Percentiles rank a stretch among this genome's conserved stretches.
These are phyloP conservation scores for Calycina herbarum DNA, from an alignment of 2,329 filamentous ascomycete genomes.

Conservation along the genomic window DNA sequence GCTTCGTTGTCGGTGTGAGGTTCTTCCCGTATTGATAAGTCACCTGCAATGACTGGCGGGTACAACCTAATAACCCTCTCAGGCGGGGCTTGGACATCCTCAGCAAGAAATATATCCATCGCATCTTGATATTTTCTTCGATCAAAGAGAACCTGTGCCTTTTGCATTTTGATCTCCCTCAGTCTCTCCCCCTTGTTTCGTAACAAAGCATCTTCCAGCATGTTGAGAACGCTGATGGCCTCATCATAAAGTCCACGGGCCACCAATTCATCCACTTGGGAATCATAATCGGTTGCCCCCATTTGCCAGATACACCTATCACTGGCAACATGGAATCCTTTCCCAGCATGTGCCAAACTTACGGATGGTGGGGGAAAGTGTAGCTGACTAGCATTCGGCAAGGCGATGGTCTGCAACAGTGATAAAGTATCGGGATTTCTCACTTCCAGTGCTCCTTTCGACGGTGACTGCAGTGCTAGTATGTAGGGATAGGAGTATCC, in stretches of 20 bases:
- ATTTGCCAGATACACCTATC: conserved; percentile 95
- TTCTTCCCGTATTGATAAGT: conserved; percentile 64
- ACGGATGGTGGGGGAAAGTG: conserved; percentile 92
- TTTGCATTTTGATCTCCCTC: conserved; percentile 85
- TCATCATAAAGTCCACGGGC: conserved; percentile 77
- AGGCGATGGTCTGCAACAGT: conserved; percentile 79
- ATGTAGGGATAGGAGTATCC: conserved; percentile 98
- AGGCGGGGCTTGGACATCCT: conserved; percentile 81
- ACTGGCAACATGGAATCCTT: conserved; percentile 91
- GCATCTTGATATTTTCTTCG: conserved; percentile 80
- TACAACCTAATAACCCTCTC: conserved; percentile 85
- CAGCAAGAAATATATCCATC: conserved; percentile 78
- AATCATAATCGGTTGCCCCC: conserved; percentile 88
- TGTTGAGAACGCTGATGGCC: conserved; percentile 81
- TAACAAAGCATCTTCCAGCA: conserved; percentile 90
- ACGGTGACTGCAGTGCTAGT: conserved; percentile 77
- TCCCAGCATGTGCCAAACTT: conserved; percentile 92
- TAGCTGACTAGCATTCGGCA: conserved; percentile 79
- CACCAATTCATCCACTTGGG: conserved; percentile 81
- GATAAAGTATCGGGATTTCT: conserved; percentile 89
- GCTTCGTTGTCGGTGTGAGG: conserved; percentile 39
- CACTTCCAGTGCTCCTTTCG: conserved; percentile 84
- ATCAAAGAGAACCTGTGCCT: conserved; percentile 82
- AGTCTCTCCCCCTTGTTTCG: conserved; percentile 78
- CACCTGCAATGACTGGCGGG: conserved; percentile 79